Conservation (phyloP, 306 rosid genomes). For the Leucaena leucocephala region DNA sequence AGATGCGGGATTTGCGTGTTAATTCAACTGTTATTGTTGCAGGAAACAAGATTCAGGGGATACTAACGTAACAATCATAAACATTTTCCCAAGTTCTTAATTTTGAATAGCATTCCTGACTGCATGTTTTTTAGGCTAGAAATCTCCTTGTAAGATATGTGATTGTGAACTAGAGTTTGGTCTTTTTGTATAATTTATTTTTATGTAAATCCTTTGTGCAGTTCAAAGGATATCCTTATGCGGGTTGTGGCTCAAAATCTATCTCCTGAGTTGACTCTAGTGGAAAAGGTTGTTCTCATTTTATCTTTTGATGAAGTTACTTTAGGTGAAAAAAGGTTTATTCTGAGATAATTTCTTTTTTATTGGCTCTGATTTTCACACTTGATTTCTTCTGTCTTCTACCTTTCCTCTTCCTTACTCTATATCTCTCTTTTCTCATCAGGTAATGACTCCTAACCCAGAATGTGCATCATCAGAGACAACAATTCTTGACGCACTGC, state of each 20-base stretch:
- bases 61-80: slow-evolving; percentile 65
- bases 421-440: slow-evolving; percentile 20
- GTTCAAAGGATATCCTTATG: slow-evolving; percentile 95
- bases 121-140: slow-evolving; percentile 9
- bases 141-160: slow-evolving; percentile 25
- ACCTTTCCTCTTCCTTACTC: not conserved
- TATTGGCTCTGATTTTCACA: slow-evolving; percentile 28
- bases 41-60: slow-evolving; percentile 82
- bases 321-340: slow-evolving; percentile 50
- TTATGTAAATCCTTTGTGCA: slow-evolving; percentile 46
- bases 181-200: slow-evolving; percentile 33
- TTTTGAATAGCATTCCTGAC: slow-evolving; percentile 26
- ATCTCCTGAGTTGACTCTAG: slow-evolving; percentile 76
- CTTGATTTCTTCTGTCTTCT: slow-evolving; percentile 18
- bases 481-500: slow-evolving; percentile 90
- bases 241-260: slow-evolving; percentile 87
- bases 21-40: slow-evolving; percentile 67
- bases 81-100: slow-evolving; percentile 11
- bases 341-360: slow-evolving; percentile 36
- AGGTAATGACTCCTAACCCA: slow-evolving; percentile 97
- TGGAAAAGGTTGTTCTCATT: slow-evolving; percentile 65
- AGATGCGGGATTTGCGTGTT: slow-evolving; percentile 77
- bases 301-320: slow-evolving; percentile 36
- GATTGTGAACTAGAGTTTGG: slow-evolving; percentile 27
- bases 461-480: slow-evolving; percentile 80